phyloP scores from a whole-genome alignment of 2,329 filamentous ascomycete species.

The Lachnellula cervina region DNA sequence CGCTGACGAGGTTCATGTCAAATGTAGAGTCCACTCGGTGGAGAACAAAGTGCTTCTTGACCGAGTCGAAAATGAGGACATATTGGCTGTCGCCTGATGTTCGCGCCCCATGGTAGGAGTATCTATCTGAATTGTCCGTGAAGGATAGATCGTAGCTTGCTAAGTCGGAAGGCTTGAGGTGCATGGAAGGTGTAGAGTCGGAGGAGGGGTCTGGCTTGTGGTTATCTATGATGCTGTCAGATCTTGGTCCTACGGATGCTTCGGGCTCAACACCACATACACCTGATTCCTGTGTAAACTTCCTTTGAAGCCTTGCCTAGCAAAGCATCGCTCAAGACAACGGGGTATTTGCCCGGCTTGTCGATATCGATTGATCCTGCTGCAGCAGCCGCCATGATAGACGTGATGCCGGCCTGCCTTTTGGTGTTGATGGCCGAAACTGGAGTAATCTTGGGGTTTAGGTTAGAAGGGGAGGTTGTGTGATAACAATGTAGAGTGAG shows the following conservation, averaged over 20 bases:
- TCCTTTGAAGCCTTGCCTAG: conserved; percentile 52
- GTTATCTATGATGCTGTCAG: conserved; percentile 46
- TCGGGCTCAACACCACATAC: conserved; percentile 36
- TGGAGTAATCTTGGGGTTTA: no score
- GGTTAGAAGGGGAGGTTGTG: no score
- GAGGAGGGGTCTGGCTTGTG: conserved; percentile 53
- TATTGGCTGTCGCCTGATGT: conserved; percentile 53
- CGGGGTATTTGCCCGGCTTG: conserved; percentile 56
- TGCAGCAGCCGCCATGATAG: conserved; percentile 16
- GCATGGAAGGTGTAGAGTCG: conserved; percentile 38
- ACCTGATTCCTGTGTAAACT: conserved; percentile 56
- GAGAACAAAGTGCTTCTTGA: conserved; percentile 71
- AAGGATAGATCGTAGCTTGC: conserved; percentile 48
- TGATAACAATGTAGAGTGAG: no score
- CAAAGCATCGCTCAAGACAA: conserved; percentile 58
- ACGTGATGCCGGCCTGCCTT: background rate
- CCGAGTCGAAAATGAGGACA: conserved; percentile 71
- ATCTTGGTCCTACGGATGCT: no score
- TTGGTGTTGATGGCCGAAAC: no score
- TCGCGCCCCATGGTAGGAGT: conserved; percentile 56
- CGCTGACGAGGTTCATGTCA: conserved; percentile 77
- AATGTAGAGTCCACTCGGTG: conserved; percentile 78
- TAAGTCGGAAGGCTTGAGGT: conserved; percentile 43
- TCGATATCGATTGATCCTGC: conserved; percentile 50
- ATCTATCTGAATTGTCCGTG: conserved; percentile 49